These are phyloP conservation scores for Pilatotrama ljubarskyi DNA, from an alignment of 768 basidiomycete species.

Conservation along the genomic window DNA sequence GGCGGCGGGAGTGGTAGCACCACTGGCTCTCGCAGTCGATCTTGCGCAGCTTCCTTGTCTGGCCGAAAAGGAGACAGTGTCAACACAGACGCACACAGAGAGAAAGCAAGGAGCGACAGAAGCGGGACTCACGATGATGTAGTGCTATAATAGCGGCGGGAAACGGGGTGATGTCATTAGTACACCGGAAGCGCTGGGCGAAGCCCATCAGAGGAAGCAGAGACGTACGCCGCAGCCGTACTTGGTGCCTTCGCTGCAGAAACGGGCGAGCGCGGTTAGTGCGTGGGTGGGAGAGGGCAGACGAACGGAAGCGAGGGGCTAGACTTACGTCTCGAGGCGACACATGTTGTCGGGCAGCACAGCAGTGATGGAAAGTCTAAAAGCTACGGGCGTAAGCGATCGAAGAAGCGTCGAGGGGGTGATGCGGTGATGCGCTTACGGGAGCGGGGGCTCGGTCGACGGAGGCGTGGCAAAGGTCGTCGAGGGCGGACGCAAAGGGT, in stretches of 20 bases:
- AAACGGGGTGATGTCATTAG: constrained; percentile 28
- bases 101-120: constrained; percentile 14
- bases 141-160: constrained; percentile 55
- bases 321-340: constrained; percentile 40
- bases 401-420: constrained; percentile 18
- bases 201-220: constrained; percentile 13
- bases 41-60: constrained; percentile 54
- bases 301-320: constrained; percentile 5
- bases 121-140: constrained; percentile 55
- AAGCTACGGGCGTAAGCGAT: constrained; percentile 12
- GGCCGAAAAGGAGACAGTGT: constrained; percentile 22
- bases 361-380: constrained; percentile 21
- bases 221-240: constrained; percentile 61
- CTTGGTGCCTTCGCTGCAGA: constrained; percentile 67
- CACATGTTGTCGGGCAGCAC: constrained; percentile 35
- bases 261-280: constrained; percentile 30
- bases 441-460: constrained; percentile 12
- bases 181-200: constrained; percentile 14
- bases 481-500: constrained; percentile 10
- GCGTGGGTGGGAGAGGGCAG: background rate
- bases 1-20: constrained; percentile 43
- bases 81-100: constrained; percentile 10
- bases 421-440: constrained; percentile 16
- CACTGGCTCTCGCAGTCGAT: constrained; percentile 53
- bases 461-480: constrained; percentile 14